Base-by-base conservation (phyloP, 495 filamentous ascomycete species). In the Stereocaulon alpinum region DNA sequence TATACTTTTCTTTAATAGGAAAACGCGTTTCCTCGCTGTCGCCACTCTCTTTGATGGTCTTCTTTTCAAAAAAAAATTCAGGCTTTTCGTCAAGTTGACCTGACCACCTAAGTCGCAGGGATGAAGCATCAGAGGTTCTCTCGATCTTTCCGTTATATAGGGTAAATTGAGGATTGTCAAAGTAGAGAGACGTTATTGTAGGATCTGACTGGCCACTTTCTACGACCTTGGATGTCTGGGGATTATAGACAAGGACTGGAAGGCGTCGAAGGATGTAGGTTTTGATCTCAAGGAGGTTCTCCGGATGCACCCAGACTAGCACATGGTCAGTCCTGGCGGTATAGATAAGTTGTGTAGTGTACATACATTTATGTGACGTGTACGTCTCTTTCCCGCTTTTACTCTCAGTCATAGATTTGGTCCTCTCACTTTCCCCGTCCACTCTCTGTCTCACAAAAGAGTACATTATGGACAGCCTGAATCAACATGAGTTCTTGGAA, bases 211-310 rank as follows among this genome's bases (percentile, higher is more conserved):
- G 82, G 18, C 80, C 78, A 62, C 85, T 84, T 55, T 88, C 84
- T 30, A 88, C 82, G 61, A 89, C 77, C 63, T 90, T 92, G 3
- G 88, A 85, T 44, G 85, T 82, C 55, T 85, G 81, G 43, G 93
- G 86, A 67, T 93, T 96, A 71, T 96, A 98, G 40, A 98, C 84
- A 12, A 98, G 82, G 37, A 92, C 82, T 2, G 93, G 93, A 11
- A 98, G 78, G 43, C 86, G 88, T 47, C 93, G 87, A 6, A 97
- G 80, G 58, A 98, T 93, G 56, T 86, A 85, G 14, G 93, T 96
- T 75, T 96, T 96, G 62, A 96, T 88, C 73, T 98, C 93, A 52
- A 97, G 81, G 14, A 97, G 75, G 68, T 98, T 97, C 64, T 97
- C 93, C 1, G 81, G 76, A 67, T 98, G 93, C 15, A 98, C 86